A percentile compares a stretch with the other conserved stretches of the same genome.
These are phyloP conservation scores for Pinus albicaulis DNA, from an alignment of 75 land plant species.

Conservation along the genomic window DNA sequence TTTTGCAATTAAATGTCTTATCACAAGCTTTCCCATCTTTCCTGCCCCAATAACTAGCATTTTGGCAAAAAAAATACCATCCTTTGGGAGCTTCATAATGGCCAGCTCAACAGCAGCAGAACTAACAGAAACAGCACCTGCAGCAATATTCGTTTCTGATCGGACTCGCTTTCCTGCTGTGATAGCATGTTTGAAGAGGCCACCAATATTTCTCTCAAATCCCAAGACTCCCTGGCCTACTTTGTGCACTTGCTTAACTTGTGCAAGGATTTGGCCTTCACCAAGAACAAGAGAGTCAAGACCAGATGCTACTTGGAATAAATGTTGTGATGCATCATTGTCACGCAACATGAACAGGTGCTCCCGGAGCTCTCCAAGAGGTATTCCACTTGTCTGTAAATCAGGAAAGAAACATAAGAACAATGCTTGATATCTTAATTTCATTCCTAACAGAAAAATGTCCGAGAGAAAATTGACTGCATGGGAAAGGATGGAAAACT, in stretches of 20 bases:
- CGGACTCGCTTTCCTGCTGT: conserved; percentile 89
- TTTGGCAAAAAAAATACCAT: conserved; percentile 19
- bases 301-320: conserved; percentile 87
- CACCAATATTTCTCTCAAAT: conserved; percentile 84
- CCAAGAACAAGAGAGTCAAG: conserved; percentile 92
- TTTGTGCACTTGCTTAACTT: conserved; percentile 86
- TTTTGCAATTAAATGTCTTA: conserved; percentile 52
- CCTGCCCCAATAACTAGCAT: conserved; percentile 61
- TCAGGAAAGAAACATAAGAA: not conserved
- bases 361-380: conserved; percentile 58
- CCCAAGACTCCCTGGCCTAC: conserved; percentile 77
- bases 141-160: conserved; percentile 77
- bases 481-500: not conserved
- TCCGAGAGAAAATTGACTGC: not conserved
- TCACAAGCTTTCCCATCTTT: conserved; percentile 55
- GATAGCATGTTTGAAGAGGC: conserved; percentile 86
- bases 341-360: conserved; percentile 82
- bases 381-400: conserved; percentile 82
- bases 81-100: conserved; percentile 38
- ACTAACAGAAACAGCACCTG: conserved; percentile 89
- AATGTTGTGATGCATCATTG: conserved; percentile 84
- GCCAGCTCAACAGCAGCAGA: conserved; percentile 65
- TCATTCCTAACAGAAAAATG: not conserved
- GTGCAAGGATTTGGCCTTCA: conserved; percentile 92
- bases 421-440: not conserved